Conservation (phyloP, 495 filamentous ascomycete genomes). For the Hypoxylon fuscum region DNA sequence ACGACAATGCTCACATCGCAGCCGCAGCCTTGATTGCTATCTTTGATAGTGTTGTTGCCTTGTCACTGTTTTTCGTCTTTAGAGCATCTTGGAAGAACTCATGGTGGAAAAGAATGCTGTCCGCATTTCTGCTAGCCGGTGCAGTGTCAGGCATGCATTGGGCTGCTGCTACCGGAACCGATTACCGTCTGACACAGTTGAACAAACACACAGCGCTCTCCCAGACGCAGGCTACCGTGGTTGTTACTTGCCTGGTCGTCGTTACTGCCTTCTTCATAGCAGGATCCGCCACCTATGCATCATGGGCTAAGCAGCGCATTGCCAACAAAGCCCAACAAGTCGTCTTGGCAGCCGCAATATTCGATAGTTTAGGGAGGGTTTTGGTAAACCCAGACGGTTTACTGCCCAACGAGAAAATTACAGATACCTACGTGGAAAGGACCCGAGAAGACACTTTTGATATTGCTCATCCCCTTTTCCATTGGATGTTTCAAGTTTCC, state of each 20-base stretch:
- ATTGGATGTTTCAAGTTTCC: constrained; percentile 85
- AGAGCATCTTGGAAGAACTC: constrained; percentile 79
- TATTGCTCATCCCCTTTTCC: constrained; percentile 80
- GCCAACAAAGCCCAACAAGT: constrained; percentile 78
- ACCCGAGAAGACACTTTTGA: constrained; percentile 80
- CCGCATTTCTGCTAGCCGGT: constrained; percentile 71
- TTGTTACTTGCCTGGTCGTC: constrained; percentile 70
- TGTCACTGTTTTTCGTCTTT: constrained; percentile 80
- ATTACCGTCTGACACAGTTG: constrained; percentile 60
- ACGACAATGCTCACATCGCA: constrained; percentile 65
- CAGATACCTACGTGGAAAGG: constrained; percentile 77
- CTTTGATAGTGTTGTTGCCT: constrained; percentile 69
- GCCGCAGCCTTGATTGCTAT: constrained; percentile 78
- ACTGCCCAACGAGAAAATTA: constrained; percentile 84
- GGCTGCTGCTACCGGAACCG: constrained; percentile 77
- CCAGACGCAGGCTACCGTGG: constrained; percentile 67
- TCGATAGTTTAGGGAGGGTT: constrained; percentile 76
- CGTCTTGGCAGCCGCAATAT: constrained; percentile 77
- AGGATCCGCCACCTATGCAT: constrained; percentile 61
- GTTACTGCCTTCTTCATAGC: constrained; percentile 65
- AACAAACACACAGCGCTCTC: constrained; percentile 50
- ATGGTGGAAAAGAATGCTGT: constrained; percentile 76
- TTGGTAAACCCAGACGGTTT: constrained; percentile 82
- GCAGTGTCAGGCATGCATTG: constrained; percentile 92
- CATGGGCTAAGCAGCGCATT: constrained; percentile 62